These are phyloP conservation scores for Alternaria sp. DNA, from an alignment of 2,329 filamentous ascomycete species.

Conservation along the genomic window DNA sequence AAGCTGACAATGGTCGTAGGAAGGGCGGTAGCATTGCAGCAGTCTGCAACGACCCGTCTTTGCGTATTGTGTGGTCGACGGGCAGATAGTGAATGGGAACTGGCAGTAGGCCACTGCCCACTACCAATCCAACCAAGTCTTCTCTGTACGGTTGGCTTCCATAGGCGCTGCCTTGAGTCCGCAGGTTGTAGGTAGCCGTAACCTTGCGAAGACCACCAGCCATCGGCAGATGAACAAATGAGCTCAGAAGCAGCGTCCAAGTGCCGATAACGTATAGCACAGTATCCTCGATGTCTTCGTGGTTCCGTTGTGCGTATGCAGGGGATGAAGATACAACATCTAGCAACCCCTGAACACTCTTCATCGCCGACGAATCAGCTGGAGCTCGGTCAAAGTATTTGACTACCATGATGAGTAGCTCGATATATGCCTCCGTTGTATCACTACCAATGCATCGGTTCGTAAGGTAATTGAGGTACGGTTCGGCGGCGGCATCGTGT, in stretches of 20 bases:
- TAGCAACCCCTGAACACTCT: neutral
- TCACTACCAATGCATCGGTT: conserved; percentile 19
- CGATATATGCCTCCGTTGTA: conserved; percentile 17
- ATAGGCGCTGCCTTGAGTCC: neutral
- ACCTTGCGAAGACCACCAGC: neutral
- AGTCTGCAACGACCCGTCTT: neutral
- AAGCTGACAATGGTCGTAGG: neutral
- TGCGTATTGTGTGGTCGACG: neutral
- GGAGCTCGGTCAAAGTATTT: neutral
- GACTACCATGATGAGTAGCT: neutral
- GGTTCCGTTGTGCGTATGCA: neutral
- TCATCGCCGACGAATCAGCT: neutral
- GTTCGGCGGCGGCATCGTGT: conserved; percentile 11
- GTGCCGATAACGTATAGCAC: neutral
- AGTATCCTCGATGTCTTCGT: neutral
- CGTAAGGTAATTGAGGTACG: conserved; percentile 31
- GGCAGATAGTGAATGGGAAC: neutral
- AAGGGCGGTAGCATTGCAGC: neutral
- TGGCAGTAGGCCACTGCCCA: neutral
- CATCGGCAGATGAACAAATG: neutral
- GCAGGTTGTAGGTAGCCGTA: neutral
- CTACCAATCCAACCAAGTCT: neutral
- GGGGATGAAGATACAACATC: neutral
- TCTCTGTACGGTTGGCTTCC: neutral
- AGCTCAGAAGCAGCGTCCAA: neutral